These are phyloP conservation scores for Mycena rosella DNA, from an alignment of 768 basidiomycete genomes.

Conservation along the genomic window DNA sequence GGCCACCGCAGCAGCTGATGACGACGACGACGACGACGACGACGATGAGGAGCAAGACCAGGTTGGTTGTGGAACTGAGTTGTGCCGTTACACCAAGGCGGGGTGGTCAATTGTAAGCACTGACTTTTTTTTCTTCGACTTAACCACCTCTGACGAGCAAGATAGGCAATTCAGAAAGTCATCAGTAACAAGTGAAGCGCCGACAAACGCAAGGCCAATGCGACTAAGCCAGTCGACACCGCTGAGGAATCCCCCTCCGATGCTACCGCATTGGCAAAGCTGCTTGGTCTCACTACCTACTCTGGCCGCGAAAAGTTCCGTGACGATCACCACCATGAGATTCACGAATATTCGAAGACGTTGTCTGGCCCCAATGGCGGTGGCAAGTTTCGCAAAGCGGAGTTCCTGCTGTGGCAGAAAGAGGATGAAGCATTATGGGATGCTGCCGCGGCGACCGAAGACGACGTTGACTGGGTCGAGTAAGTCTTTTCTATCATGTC, in stretches of 20 bases:
- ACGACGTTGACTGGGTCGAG: not conserved
- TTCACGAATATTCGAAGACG: too few relatives aligned
- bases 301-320: too few relatives aligned
- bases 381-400: too few relatives aligned
- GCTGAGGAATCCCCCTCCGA: too few relatives aligned
- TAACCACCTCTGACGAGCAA: not conserved
- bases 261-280: too few relatives aligned
- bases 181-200: too few relatives aligned
- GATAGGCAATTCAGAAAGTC: not conserved
- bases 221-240: too few relatives aligned
- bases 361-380: too few relatives aligned
- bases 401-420: not conserved
- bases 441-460: not conserved
- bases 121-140: not conserved
- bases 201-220: too few relatives aligned
- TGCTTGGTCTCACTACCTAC: too few relatives aligned
- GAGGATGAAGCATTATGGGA: not conserved
- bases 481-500: not conserved
- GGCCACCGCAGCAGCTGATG: not conserved
- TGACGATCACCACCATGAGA: too few relatives aligned
- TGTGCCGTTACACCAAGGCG: not conserved
- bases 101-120: not conserved
- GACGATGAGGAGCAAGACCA: slow-evolving; percentile 4
- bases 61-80: not conserved
- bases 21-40: slow-evolving; percentile 7